Percentiles rank a stretch among this genome's conserved stretches.
Evolutionary conservation across 805 yeast genomes (phyloP).

Genomic region (Yamadazyma philogaea): DNA sequence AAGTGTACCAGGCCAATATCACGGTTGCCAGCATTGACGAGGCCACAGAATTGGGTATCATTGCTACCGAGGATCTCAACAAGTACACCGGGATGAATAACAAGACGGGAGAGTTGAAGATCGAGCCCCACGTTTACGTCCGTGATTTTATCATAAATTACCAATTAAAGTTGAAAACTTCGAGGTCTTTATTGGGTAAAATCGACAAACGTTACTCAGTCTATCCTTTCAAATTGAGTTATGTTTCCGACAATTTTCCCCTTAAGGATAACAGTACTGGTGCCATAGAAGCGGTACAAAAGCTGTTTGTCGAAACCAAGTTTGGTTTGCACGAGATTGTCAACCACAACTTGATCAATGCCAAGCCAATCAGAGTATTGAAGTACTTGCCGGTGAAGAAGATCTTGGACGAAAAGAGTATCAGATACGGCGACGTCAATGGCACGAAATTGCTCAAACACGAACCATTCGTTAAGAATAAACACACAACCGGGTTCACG

Average conservation of each 20-base stretch:
- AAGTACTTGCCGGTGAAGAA: slow-evolving; percentile 69
- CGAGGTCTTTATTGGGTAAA: slow-evolving; percentile 66
- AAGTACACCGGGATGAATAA: slow-evolving; percentile 61
- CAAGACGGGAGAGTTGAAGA: slow-evolving; percentile 47
- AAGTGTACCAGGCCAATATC: slow-evolving; percentile 82
- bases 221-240: slow-evolving; percentile 84
- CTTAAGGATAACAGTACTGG: slow-evolving; percentile 38
- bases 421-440: slow-evolving; percentile 46
- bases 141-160: slow-evolving; percentile 86
- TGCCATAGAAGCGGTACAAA: slow-evolving; percentile 45
- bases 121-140: slow-evolving; percentile 69
- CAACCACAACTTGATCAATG: slow-evolving; percentile 73
- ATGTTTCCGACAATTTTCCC: slow-evolving; percentile 64
- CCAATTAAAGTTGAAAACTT: slow-evolving; percentile 68
- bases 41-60: slow-evolving; percentile 56
- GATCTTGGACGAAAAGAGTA: slow-evolving; percentile 51
- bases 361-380: slow-evolving; percentile 69
- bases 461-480: slow-evolving; percentile 49
- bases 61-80: slow-evolving; percentile 67
- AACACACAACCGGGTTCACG: slow-evolving; percentile 79
- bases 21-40: slow-evolving; percentile 67
- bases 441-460: slow-evolving; percentile 53
- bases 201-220: slow-evolving; percentile 78
- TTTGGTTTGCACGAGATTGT: slow-evolving; percentile 77
- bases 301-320: slow-evolving; percentile 59